Evolutionary conservation across 2,329 filamentous ascomycete species (phyloP), one percentile per base, ranked within the genome.

Genomic region (Cladophialophora carrionii): DNA sequence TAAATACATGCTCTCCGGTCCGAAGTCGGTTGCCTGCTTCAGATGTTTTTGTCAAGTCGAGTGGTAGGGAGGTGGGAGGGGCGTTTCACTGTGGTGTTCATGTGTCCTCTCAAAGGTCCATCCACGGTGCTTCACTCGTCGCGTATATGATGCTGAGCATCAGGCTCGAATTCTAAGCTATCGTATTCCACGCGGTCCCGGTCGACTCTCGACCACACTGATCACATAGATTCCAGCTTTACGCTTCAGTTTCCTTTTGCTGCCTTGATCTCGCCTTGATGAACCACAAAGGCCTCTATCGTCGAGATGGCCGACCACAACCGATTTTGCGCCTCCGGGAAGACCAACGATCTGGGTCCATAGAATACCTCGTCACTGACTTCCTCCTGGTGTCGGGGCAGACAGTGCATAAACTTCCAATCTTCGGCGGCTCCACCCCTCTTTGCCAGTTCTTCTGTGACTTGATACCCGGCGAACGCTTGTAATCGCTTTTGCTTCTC

Each of bases 391-490:
- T 99, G 93, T 68, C 95, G 86, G 14, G 95, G 95, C 65, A 99
- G 79, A 77, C 95, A 99, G 81, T 99, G 95, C 95, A 99, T 97
- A 77, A 99, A 99, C 78, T 91, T 92, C 95, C 95, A 99, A 68
- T 85, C 85, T 14, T 89, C 83, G 77, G 95, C 96, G 49, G 95
- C 95, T 22, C 92, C 93, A 51, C 92, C 93, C 57, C 88, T 84
- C 78, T 88, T 85, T 1, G 92, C 94, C 71, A 99, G 82, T 51
- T 95, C 90, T 55, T 88, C 85, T 2, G 94, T 97, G 74, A 99
- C 90, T 76, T 97, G 94, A 79, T 93, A 99, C 14, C 94, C 93
- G 32, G 85, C 84, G 76, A 99, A 99, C 1, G 88, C 92, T 74
- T 88, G 86, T 66, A 97, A 76, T 57, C 91, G 84, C 82, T 90